Evolutionary conservation across 2,329 filamentous ascomycete genomes (phyloP), one percentile per base, ranked within the genome.

Genomic region (Ophiosphaerella herpotricha): DNA sequence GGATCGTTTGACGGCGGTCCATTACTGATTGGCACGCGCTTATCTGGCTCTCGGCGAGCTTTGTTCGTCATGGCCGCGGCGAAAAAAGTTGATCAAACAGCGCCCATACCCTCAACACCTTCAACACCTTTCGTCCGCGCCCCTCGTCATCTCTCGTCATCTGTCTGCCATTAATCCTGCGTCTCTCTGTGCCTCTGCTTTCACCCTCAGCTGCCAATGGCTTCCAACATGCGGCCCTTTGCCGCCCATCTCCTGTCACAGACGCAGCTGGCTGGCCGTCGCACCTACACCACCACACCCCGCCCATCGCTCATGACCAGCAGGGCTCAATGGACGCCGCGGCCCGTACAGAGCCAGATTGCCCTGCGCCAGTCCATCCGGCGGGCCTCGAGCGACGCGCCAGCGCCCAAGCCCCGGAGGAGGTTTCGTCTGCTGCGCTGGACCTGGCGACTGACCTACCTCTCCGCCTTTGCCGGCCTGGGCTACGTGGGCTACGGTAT

Each of bases 381-480:
- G 44, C 58, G 64, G 34, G 64, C 68, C 58, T 71, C 69, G 42
- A 67, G 58, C 18, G 61, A 70, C 16, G 60, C 59, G 29, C 64
- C 61, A 53, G 60, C 64, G 60, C 67, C 59, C 55, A 66, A 68
- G 65, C 65, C 61, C 46, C 76, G 68, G 83, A 85, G 70, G 63
- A 31, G 51, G 47, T 87, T 94, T 75, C 77, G 86, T 50, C 82
- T 85, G 58, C 80, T 97, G 70, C 84, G 84, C 72, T 96, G 89
- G 86, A 77, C 86, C 50, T 97, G 91, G 89, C 85, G 94, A 64
- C 71, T 91, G 66, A 89, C 88, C 48, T 91, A 93, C 72, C 76
- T 97, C 58, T 88, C 89, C 47, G 74, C 85, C 53, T 74, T 94
- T 55, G 89, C 82, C 57, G 81, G 86, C 50, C 70, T 89, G 36